phyloP scores from a whole-genome alignment of 805 yeast species.

The Starmera amethionina region DNA sequence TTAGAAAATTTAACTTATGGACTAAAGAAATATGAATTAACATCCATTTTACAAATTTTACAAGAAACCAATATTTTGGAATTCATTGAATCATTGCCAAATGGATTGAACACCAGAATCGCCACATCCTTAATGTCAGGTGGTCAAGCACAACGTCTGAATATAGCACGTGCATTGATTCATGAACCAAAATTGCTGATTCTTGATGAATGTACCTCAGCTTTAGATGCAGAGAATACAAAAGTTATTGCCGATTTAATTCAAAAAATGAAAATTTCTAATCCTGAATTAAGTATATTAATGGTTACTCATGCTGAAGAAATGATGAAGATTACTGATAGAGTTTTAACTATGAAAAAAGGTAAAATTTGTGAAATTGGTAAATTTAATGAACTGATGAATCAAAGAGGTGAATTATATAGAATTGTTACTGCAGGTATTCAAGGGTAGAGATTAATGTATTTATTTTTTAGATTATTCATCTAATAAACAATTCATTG shows the following conservation, averaged over 20 bases:
- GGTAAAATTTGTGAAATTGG: slow-evolving; percentile 45
- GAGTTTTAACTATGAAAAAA: slow-evolving; percentile 34
- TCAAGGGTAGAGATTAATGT: neutral
- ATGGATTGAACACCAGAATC: slow-evolving; percentile 50
- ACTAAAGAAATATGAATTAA: slow-evolving; percentile 21
- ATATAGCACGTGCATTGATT: slow-evolving; percentile 74
- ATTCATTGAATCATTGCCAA: slow-evolving; percentile 44
- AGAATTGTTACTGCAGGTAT: slow-evolving; percentile 20
- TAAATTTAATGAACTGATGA: slow-evolving; percentile 18
- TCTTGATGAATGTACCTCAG: slow-evolving; percentile 86
- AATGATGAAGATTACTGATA: slow-evolving; percentile 50
- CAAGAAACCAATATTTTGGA: slow-evolving; percentile 40
- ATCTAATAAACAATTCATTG: too few relatives aligned
- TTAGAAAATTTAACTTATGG: slow-evolving; percentile 66
- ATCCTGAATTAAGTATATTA: slow-evolving; percentile 37
- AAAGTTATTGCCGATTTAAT: slow-evolving; percentile 41
- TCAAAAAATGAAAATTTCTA: slow-evolving; percentile 19
- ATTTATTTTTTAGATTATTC: too few relatives aligned
- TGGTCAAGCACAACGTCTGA: slow-evolving; percentile 82
- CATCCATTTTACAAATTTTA: slow-evolving; percentile 29
- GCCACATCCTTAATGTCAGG: slow-evolving; percentile 59
- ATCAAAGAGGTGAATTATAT: slow-evolving; percentile 19
- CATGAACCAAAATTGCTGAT: slow-evolving; percentile 50
- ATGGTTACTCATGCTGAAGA: slow-evolving; percentile 68
- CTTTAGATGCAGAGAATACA: slow-evolving; percentile 63